Conservation (phyloP, 805 yeast species). For the Ogataea nonfermentans region DNA sequence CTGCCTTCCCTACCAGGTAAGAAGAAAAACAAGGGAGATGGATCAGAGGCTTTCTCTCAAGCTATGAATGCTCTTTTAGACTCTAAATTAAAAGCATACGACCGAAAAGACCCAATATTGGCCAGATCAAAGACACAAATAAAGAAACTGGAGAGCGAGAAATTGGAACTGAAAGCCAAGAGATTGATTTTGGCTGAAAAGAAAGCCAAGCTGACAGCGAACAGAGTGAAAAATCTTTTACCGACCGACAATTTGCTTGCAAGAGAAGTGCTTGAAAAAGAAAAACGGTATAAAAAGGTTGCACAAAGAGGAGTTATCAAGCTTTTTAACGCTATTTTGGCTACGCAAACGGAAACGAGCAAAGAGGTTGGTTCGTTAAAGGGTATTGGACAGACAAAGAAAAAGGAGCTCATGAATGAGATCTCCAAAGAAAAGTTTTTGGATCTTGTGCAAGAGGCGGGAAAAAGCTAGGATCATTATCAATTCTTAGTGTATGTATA, state of each 20-base stretch:
- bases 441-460: conserved; percentile 82
- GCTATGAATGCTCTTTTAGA: conserved; percentile 84
- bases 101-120: conserved; percentile 84
- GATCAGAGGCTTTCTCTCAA: conserved; percentile 71
- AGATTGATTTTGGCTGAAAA: conserved; percentile 68
- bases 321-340: conserved; percentile 47
- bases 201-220: conserved; percentile 61
- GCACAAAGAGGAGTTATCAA: conserved; percentile 42
- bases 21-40: conserved; percentile 63
- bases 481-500: background rate
- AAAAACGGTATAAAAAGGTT: conserved; percentile 64
- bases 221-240: conserved; percentile 64
- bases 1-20: conserved; percentile 39
- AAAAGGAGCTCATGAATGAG: conserved; percentile 65
- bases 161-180: conserved; percentile 80
- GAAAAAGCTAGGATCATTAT: conserved; percentile 33
- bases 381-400: conserved; percentile 43
- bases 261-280: conserved; percentile 45
- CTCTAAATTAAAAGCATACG: conserved; percentile 84
- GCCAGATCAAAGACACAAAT: conserved; percentile 72
- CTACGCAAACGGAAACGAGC: conserved; percentile 79
- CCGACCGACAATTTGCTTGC: conserved; percentile 61
- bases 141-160: conserved; percentile 74
- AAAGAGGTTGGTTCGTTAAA: conserved; percentile 67
- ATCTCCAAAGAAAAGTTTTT: conserved; percentile 86